A percentile compares a stretch with the other conserved stretches of the same genome.
These are phyloP conservation scores for Posidonia oceanica DNA, from an alignment of 116 monocot species.

Conservation along the genomic window DNA sequence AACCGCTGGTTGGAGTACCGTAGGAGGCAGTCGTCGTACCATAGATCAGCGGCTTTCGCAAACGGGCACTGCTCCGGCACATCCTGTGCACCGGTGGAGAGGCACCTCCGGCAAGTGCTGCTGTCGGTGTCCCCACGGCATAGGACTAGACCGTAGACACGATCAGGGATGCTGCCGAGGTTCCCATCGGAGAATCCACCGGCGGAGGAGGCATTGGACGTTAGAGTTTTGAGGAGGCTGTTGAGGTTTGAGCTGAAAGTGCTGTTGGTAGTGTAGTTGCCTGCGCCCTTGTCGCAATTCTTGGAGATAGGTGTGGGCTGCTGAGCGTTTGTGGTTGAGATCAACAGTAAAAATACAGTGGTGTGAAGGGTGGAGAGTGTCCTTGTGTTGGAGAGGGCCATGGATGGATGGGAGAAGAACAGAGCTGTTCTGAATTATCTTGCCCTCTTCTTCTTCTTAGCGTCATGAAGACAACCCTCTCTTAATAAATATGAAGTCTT, in stretches of 20 bases:
- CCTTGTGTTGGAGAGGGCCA: neutral
- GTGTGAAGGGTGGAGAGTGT: neutral
- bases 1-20: conserved; percentile 20
- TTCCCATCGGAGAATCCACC: conserved; percentile 11
- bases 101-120: conserved; percentile 17
- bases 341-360: neutral
- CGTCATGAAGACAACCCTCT: no score
- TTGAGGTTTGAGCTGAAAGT: conserved; percentile 10
- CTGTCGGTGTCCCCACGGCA: conserved; percentile 32
- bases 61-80: conserved; percentile 6
- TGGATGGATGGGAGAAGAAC: no score
- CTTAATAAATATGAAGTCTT: no score
- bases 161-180: conserved; percentile 7
- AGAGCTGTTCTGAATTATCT: no score
- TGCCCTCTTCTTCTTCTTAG: no score
- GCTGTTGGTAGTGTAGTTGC: conserved; percentile 12
- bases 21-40: conserved; percentile 28
- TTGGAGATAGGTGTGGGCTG: neutral
- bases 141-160: conserved; percentile 24
- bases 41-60: conserved; percentile 7
- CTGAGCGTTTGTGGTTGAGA: neutral
- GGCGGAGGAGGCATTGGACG: conserved; percentile 1
- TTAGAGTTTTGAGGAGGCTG: conserved; percentile 3
- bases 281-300: neutral
- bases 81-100: conserved; percentile 4